phyloP scores from a whole-genome alignment of 208 protist genomes.

The Trypanosoma brucei region DNA sequence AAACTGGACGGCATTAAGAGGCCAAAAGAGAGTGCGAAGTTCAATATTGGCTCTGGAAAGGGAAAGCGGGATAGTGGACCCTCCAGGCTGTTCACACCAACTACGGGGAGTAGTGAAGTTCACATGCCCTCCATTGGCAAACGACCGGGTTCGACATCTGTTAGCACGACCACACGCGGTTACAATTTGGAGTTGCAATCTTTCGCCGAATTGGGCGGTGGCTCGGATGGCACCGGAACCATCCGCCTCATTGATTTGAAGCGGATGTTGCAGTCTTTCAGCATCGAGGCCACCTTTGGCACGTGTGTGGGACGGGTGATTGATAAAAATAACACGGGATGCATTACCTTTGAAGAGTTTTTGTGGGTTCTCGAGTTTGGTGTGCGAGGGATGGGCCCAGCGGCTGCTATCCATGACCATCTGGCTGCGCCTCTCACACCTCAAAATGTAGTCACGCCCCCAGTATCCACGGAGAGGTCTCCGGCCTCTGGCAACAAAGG shows the following conservation, averaged over 20 bases:
- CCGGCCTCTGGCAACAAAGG: not conserved
- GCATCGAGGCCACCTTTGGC: conserved; percentile 23
- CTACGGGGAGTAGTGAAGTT: not conserved
- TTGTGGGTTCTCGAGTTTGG: conserved; percentile 29
- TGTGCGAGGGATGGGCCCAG: conserved; percentile 16
- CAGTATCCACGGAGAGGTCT: not conserved
- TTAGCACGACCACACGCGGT: conserved; percentile 1
- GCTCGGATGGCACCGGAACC: conserved; percentile 10
- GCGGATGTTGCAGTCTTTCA: conserved; percentile 15
- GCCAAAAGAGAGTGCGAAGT: not conserved
- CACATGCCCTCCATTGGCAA: not conserved
- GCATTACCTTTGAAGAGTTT: conserved; percentile 33
- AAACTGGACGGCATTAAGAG: not conserved
- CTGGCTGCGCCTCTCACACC: not conserved
- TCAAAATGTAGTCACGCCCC: not conserved
- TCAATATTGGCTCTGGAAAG: not conserved
- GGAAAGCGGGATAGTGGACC: not conserved
- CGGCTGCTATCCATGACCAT: conserved; percentile 10
- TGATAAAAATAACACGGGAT: conserved; percentile 22
- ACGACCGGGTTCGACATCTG: not conserved
- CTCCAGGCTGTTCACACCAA: not conserved
- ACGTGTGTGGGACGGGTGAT: conserved; percentile 25
- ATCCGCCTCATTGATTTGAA: conserved; percentile 25
- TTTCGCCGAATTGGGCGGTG: conserved; percentile 20
- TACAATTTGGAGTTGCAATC: conserved; percentile 3